Evolutionary conservation across 2,329 filamentous ascomycete species (phyloP).

Genomic region (Metarhizium brunneum): DNA sequence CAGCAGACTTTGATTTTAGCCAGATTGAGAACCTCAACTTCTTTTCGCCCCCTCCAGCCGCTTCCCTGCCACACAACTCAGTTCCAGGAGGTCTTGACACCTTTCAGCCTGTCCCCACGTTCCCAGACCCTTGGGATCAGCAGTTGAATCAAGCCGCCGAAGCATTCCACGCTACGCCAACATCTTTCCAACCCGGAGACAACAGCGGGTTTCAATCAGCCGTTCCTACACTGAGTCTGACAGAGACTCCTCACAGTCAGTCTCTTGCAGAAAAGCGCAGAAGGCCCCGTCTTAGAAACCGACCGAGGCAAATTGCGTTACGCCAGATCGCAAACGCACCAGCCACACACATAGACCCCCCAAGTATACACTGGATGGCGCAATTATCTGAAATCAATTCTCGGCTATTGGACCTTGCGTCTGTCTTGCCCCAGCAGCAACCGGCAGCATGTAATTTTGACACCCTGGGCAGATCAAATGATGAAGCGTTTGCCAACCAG

Average conservation of each 20-base stretch:
- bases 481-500: constrained; percentile 11
- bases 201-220: neutral
- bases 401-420: constrained; percentile 27
- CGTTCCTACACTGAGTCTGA: neutral
- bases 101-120: constrained; percentile 10
- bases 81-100: constrained; percentile 10
- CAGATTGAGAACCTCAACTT: constrained; percentile 23
- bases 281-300: constrained; percentile 15
- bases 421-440: constrained; percentile 20
- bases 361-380: constrained; percentile 27
- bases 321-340: constrained; percentile 13
- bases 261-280: constrained; percentile 14
- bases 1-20: constrained; percentile 25
- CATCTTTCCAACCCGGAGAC: neutral
- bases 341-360: constrained; percentile 12
- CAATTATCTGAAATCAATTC: constrained; percentile 29
- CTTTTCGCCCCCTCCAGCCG: constrained; percentile 13
- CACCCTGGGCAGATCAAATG: constrained; percentile 4
- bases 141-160: constrained; percentile 8
- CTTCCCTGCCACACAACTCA: constrained; percentile 20
- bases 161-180: constrained; percentile 2
- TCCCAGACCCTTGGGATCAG: constrained; percentile 16
- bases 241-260: neutral
- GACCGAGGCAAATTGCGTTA: constrained; percentile 24
- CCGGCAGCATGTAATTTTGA: constrained; percentile 14